Conservation (phyloP, 2,329 filamentous ascomycete genomes). For the Pseudonectria buxi region DNA sequence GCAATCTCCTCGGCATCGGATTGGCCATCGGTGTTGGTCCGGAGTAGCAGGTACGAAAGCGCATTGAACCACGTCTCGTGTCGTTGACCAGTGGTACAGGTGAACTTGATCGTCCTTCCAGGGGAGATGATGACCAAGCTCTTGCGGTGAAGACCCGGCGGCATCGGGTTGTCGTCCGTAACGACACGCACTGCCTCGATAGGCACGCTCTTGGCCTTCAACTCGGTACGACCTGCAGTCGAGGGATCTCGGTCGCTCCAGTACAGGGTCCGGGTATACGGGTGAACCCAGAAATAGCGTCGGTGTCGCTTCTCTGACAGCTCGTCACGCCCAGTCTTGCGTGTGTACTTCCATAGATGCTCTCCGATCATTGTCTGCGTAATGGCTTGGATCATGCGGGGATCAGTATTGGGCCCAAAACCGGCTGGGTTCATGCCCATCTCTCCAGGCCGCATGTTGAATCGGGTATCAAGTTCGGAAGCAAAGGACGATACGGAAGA, state of each 20-base stretch:
- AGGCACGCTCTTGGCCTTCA: constrained; percentile 78
- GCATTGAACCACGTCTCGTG: constrained; percentile 99
- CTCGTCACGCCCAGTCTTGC: constrained; percentile 82
- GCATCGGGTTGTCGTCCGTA: constrained; percentile 89
- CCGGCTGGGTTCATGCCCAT: constrained; percentile 48
- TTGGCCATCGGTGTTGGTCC: constrained; percentile 60
- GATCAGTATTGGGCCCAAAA: constrained; percentile 71
- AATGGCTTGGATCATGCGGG: constrained; percentile 97
- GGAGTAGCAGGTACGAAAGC: constrained; percentile 81
- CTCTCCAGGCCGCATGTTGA: constrained; percentile 63
- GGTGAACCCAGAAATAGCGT: constrained; percentile 98
- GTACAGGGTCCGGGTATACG: constrained; percentile 92
- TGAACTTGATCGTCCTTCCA: constrained; percentile 86
- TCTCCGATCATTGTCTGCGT: constrained; percentile 99
- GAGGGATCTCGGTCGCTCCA: constrained; percentile 92
- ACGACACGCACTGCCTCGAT: constrained; percentile 92
- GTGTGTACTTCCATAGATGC: constrained; percentile 98
- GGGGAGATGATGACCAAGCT: constrained; percentile 86
- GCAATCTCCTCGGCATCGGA: constrained; percentile 54
- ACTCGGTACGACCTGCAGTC: constrained; percentile 66
- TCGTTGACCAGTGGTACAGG: constrained; percentile 83
- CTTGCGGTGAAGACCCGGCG: constrained; percentile 89
- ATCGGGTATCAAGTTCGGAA: constrained; percentile 85
- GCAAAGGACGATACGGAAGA: constrained; percentile 94
- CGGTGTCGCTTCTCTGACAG: constrained; percentile 86